Conservation (phyloP, 2,329 filamentous ascomycete species). For the Pseudogymnoascus verrucosus region DNA sequence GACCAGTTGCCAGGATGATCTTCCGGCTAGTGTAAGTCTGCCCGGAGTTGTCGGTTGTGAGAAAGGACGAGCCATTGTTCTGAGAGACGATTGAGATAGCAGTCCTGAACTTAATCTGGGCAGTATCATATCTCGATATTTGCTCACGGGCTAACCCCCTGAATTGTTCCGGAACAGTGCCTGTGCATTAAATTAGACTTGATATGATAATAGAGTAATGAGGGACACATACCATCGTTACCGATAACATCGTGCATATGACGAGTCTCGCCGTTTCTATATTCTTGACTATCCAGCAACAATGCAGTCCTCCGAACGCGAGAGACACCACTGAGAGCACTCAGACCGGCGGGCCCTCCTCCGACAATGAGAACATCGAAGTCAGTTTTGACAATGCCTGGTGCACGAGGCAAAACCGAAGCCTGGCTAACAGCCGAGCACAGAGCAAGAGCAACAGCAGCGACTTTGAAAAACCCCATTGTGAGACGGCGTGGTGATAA, state of each 20-base stretch:
- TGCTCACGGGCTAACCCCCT: slow-evolving; percentile 33
- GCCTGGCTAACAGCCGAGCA: slow-evolving; percentile 2
- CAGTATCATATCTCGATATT: slow-evolving; percentile 42
- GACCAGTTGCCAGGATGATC: slow-evolving; percentile 46
- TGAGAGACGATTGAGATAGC: slow-evolving; percentile 32
- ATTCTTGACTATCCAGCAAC: slow-evolving; percentile 35
- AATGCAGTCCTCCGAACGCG: slow-evolving; percentile 31
- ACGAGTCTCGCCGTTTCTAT: slow-evolving; percentile 33
- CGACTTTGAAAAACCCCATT: slow-evolving; percentile 4
- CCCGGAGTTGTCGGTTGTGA: slow-evolving; percentile 31
- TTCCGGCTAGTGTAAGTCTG: slow-evolving; percentile 39
- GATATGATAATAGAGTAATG: background rate
- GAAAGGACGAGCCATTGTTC: slow-evolving; percentile 38
- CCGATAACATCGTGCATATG: slow-evolving; percentile 40
- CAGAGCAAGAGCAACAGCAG: background rate
- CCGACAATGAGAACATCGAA: slow-evolving; percentile 32
- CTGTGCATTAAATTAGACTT: slow-evolving; percentile 19
- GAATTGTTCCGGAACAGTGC: slow-evolving; percentile 26
- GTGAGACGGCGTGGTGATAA: background rate
- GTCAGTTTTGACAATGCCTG: background rate
- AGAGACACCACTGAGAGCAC: slow-evolving; percentile 31
- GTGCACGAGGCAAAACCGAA: background rate
- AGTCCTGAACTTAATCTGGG: slow-evolving; percentile 43
- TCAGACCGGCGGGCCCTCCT: slow-evolving; percentile 36
- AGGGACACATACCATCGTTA: slow-evolving; percentile 22